Conservation (phyloP, 2,329 filamentous ascomycete species). For the Botrytis galanthina region DNA sequence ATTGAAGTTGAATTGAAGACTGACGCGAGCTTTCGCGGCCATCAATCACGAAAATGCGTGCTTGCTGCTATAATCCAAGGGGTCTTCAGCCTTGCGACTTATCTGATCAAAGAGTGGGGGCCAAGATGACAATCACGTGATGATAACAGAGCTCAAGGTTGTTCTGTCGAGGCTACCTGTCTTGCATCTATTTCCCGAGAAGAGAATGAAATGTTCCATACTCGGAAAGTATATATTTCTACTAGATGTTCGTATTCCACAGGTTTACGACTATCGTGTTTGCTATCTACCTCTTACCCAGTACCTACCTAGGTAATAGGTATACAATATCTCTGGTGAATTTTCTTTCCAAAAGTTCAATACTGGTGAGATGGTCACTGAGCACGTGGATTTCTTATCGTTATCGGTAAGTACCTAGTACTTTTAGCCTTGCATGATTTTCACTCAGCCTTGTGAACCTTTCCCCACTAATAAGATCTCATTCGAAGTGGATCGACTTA, state of each 20-base stretch:
- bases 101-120: neutral
- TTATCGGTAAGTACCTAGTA: neutral
- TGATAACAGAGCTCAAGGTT: neutral
- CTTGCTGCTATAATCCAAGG: neutral
- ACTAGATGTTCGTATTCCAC: neutral
- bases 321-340: neutral
- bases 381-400: neutral
- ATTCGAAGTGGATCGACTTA: neutral
- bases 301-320: neutral
- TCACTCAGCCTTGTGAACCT: neutral
- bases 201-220: neutral
- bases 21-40: neutral
- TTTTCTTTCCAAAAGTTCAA: neutral
- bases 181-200: neutral
- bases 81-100: neutral
- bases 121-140: neutral
- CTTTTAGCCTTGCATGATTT: neutral
- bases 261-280: too few species aligned
- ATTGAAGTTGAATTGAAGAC: conserved; percentile 4
- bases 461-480: neutral
- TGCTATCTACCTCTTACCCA: too few species aligned
- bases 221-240: neutral
- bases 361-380: neutral
- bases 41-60: conserved; percentile 15
- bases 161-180: neutral